Conservation (phyloP, 768 basidiomycete genomes). For the Leccinum olivaceopallidum region DNA sequence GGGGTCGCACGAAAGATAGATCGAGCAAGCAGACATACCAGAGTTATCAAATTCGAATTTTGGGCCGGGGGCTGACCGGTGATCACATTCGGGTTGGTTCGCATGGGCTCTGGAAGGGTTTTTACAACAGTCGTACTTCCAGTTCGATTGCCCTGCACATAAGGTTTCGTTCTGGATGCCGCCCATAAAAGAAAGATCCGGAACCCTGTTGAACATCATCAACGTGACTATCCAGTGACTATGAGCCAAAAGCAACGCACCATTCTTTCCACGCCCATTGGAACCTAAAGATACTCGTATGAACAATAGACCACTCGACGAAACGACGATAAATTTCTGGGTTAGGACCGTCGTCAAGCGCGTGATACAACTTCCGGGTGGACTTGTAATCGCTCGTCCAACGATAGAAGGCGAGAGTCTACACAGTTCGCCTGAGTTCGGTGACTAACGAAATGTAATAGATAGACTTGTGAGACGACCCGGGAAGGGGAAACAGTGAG, state of each 20-base stretch:
- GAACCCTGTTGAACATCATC: constrained; percentile 58
- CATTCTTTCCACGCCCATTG: constrained; percentile 99
- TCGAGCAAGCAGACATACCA: constrained; percentile 41
- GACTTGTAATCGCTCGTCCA: constrained; percentile 96
- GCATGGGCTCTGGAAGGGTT: constrained; percentile 83
- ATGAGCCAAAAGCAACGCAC: constrained; percentile 41
- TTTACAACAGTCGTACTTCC: constrained; percentile 92
- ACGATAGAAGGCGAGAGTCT: constrained; percentile 91
- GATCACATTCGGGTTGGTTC: constrained; percentile 53
- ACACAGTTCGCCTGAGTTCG: constrained; percentile 62
- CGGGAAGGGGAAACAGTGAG: constrained; percentile 69
- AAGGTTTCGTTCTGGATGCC: constrained; percentile 85
- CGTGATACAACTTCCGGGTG: constrained; percentile 63
- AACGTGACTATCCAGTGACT: background rate
- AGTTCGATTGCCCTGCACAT: constrained; percentile 84
- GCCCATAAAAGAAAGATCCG: constrained; percentile 54
- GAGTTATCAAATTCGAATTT: constrained; percentile 84
- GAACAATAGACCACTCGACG: constrained; percentile 93
- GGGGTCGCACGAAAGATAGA: background rate
- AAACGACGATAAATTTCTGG: constrained; percentile 80
- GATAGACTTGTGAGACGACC: constrained; percentile 25
- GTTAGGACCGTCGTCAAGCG: constrained; percentile 84
- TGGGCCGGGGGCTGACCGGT: constrained; percentile 71
- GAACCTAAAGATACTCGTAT: constrained; percentile 93
- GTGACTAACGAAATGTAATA: constrained; percentile 85